Base-by-base conservation (phyloP, 2,329 filamentous ascomycete genomes). In the Exophiala dermatitidis region DNA sequence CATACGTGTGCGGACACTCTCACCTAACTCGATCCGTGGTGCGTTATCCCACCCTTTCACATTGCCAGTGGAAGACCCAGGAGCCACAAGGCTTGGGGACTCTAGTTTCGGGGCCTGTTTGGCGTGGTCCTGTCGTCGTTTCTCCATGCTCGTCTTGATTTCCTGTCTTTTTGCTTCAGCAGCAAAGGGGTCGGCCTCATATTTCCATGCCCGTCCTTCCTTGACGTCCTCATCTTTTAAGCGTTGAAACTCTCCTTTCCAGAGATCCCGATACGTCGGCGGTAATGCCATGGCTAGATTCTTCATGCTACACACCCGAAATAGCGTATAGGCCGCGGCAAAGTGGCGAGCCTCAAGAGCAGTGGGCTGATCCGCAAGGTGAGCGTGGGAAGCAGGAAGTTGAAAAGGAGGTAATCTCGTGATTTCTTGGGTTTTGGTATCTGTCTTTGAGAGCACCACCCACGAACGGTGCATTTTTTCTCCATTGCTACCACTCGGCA, bases 281-380 rank as follows among this genome's bases (percentile, higher is more conserved):
- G 93, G 93, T 60, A 98, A 77, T 73, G 90, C 91, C 75, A 90
- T 94, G 67, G 95, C 89, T 64, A 96, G 82, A 67, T 97, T 97
- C 71, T 90, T 90, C 84, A 94, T 95, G 66, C 86, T 96, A 69
- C 88, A 91, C 2, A 97, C 87, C 46, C 93, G 81, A 67, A 93
- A 97, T 5, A 98, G 77, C 2, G 85, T 87, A 71, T 94, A 97
- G 0, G 90, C 88, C 3, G 93, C 93, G 5, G 90, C 90, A 61
- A 94, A 93, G 73, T 98, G 91, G 55, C 86, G 84, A 19, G 93
- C 91, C 74, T 98, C 93, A 6, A 97, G 78, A 1, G 90, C 83
- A 3, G 87, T 93, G 4, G 87, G 79, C 66, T 88, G 85, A 49
- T 79, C 76, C 28, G 88, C 85, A 53, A 93, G 75, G 54, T 91